Evolutionary conservation across 805 yeast genomes (phyloP).

Genomic region (Candida fluviatilis): DNA sequence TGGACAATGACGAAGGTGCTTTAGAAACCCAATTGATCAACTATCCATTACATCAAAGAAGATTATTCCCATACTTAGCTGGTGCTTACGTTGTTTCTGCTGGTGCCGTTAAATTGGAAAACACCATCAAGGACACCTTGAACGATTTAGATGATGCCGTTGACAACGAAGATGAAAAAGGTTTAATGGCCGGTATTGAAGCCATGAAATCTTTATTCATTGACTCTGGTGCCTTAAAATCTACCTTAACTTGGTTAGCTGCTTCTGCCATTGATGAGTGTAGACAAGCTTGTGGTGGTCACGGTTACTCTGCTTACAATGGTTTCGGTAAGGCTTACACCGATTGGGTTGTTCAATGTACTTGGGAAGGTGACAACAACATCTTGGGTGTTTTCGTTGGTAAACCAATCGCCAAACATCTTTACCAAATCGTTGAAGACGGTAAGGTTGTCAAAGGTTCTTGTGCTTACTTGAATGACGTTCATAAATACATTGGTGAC

Average conservation of each 20-base stretch:
- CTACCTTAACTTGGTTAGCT: constrained; percentile 84
- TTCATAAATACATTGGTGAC: constrained; percentile 8
- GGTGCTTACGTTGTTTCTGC: constrained; percentile 72
- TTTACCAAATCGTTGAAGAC: constrained; percentile 30
- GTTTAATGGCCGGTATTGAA: constrained; percentile 45
- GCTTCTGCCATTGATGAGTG: constrained; percentile 80
- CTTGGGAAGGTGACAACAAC: constrained; percentile 98
- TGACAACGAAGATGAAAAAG: constrained; percentile 43
- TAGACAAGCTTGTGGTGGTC: constrained; percentile 95
- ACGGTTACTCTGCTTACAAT: constrained; percentile 90
- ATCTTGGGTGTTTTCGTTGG: constrained; percentile 82
- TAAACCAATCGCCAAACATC: constrained; percentile 61
- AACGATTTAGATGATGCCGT: constrained; percentile 52
- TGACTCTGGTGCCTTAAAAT: constrained; percentile 82
- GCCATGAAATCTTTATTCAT: constrained; percentile 76
- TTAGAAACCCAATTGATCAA: constrained; percentile 71
- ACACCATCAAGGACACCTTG: constrained; percentile 47
- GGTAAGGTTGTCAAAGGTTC: constrained; percentile 46
- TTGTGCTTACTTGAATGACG: constrained; percentile 10
- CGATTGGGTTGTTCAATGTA: constrained; percentile 97
- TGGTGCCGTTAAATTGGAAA: constrained; percentile 60
- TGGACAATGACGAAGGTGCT: constrained; percentile 14
- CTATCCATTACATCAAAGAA: constrained; percentile 84
- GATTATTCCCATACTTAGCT: constrained; percentile 82
- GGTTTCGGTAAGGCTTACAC: constrained; percentile 85